These are phyloP conservation scores for Tardiomyces blankii DNA, from an alignment of 1,139 yeast species.

Conservation along the genomic window DNA sequence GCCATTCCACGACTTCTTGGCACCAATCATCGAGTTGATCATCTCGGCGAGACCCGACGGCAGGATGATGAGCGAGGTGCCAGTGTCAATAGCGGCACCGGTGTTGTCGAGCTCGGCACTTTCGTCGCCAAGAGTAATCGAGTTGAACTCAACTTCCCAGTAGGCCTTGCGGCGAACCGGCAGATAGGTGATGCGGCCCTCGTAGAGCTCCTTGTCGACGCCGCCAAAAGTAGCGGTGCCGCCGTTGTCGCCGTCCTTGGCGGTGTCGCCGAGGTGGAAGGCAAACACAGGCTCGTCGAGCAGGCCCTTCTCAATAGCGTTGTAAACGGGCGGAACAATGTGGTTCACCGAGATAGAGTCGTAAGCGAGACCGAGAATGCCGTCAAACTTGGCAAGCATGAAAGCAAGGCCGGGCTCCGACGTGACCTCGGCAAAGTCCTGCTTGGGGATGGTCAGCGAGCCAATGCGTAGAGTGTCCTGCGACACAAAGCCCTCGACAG, in stretches of 20 bases:
- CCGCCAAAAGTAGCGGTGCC: conserved; percentile 97
- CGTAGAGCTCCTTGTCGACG: conserved; percentile 57
- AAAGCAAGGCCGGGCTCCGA: conserved; percentile 95
- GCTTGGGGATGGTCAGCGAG: conserved; percentile 71
- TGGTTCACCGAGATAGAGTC: conserved; percentile 80
- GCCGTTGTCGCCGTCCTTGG: conserved; percentile 49
- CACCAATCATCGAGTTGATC: conserved; percentile 90
- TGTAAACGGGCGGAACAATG: conserved; percentile 88
- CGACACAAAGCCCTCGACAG: conserved; percentile 83
- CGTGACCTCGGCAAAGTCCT: conserved; percentile 95
- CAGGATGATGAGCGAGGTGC: conserved; percentile 89
- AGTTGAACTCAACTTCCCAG: conserved; percentile 95
- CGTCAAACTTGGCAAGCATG: conserved; percentile 97
- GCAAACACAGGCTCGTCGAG: conserved; percentile 80
- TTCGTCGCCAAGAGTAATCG: conserved; percentile 84
- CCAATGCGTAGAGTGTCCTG: conserved; percentile 74
- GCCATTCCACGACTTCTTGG: conserved; percentile 94
- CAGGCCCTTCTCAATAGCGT: conserved; percentile 71
- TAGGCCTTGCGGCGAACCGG: conserved; percentile 99
- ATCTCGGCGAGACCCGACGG: conserved; percentile 95
- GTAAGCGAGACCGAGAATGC: conserved; percentile 90
- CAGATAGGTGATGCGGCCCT: conserved; percentile 82
- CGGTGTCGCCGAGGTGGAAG: conserved; percentile 75
- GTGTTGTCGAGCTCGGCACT: conserved; percentile 69
- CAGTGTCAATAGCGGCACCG: conserved; percentile 98